A percentile compares a stretch with the other conserved stretches of the same genome.
phyloP scores from a whole-genome alignment of 257 asterid species.

The Plectranthus barbatus region DNA sequence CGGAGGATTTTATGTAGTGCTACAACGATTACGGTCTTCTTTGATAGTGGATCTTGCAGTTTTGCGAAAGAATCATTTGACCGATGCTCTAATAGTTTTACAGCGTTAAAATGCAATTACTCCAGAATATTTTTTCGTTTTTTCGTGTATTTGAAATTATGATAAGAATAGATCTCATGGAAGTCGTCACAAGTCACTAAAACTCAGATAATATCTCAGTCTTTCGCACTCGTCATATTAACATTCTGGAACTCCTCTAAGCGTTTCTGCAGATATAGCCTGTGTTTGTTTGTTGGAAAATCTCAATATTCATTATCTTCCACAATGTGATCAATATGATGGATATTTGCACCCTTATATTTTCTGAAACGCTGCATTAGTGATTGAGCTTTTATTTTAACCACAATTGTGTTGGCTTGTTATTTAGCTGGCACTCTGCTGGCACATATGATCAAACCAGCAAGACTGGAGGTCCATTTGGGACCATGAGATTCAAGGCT shows the following conservation, averaged over 20 bases:
- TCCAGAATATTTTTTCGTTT: background rate
- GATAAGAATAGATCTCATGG: background rate
- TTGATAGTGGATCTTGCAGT: background rate
- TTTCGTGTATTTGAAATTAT: background rate
- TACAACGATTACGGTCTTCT: background rate
- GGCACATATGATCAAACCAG: conserved; percentile 54
- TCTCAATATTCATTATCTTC: background rate
- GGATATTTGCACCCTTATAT: background rate
- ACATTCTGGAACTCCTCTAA: background rate
- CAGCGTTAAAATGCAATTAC: background rate
- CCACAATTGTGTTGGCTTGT: conserved; percentile 6
- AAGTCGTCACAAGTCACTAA: background rate
- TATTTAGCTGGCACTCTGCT: conserved; percentile 85
- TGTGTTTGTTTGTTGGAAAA: background rate
- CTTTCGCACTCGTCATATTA: background rate
- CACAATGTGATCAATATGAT: background rate
- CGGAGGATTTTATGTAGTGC: background rate
- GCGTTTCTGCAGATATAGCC: background rate
- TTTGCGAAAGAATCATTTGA: background rate
- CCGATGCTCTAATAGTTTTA: background rate
- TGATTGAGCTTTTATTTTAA: background rate
- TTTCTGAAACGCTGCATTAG: background rate
- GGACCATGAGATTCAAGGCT: conserved; percentile 66
- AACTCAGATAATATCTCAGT: background rate
- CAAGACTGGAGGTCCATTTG: conserved; percentile 88